These are phyloP conservation scores for Fusarium nanum DNA, from an alignment of 2,329 filamentous ascomycete genomes.

Conservation along the genomic window DNA sequence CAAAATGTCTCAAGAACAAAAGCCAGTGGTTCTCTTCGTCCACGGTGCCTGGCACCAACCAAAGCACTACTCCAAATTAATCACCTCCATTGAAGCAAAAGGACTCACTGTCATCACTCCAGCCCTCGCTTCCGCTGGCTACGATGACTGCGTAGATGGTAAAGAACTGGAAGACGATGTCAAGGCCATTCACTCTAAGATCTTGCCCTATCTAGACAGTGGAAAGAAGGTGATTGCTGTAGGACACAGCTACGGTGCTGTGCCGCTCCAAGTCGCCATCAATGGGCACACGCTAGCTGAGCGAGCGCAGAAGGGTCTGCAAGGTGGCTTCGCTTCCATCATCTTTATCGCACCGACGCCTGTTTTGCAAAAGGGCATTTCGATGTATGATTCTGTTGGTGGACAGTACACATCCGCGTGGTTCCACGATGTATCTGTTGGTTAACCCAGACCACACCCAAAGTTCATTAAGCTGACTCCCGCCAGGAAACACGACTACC, in stretches of 20 bases:
- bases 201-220: constrained; percentile 1
- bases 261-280: constrained; percentile 18
- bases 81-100: constrained; percentile 8
- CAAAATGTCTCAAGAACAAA: background rate
- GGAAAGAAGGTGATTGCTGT: constrained; percentile 14
- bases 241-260: constrained; percentile 34
- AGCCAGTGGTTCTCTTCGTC: constrained; percentile 20
- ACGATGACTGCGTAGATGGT: constrained; percentile 24
- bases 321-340: constrained; percentile 15
- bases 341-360: constrained; percentile 25
- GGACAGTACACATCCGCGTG: constrained; percentile 1
- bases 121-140: constrained; percentile 23
- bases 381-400: constrained; percentile 24
- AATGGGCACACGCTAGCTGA: constrained; percentile 11
- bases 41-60: constrained; percentile 39
- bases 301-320: background rate
- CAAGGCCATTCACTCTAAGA: constrained; percentile 2
- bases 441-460: accelerated
- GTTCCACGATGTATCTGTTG: constrained; percentile 21
- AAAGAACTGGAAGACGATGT: constrained; percentile 29
- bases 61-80: constrained; percentile 25
- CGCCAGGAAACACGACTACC: constrained; percentile 11
- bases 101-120: constrained; percentile 18
- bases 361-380: constrained; percentile 15
- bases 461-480: background rate